phyloP scores from a whole-genome alignment of 352 stramenopile species.

The Phytophthora crassamura region DNA sequence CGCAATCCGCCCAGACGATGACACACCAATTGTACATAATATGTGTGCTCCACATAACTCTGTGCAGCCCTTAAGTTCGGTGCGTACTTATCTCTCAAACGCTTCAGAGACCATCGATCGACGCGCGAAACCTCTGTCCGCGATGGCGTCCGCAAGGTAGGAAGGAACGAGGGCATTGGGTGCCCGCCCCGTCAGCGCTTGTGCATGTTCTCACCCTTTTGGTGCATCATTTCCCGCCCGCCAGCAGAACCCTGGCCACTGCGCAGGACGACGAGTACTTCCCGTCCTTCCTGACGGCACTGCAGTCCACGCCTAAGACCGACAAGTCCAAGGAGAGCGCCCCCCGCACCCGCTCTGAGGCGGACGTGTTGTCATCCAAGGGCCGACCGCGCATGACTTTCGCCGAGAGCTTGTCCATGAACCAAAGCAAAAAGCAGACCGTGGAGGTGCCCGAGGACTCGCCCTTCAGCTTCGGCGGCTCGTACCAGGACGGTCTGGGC shows the following conservation, averaged over 20 bases:
- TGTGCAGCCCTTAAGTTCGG: too few relatives aligned
- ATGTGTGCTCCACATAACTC: too few relatives aligned
- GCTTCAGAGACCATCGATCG: slow-evolving; percentile 16
- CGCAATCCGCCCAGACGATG: too few relatives aligned
- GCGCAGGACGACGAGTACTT: slow-evolving; percentile 79
- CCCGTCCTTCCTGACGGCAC: slow-evolving; percentile 68
- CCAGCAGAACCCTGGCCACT: slow-evolving; percentile 32
- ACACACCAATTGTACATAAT: too few relatives aligned
- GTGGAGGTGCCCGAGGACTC: slow-evolving; percentile 59
- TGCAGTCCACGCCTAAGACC: slow-evolving; percentile 56
- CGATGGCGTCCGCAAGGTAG: slow-evolving; percentile 35
- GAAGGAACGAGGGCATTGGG: too few relatives aligned
- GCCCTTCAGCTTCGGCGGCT: slow-evolving; percentile 62
- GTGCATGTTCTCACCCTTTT: slow-evolving; percentile 3
- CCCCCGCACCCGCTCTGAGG: slow-evolving; percentile 35
- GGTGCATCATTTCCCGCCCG: neutral
- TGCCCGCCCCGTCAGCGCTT: neutral
- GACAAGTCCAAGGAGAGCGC: slow-evolving; percentile 64
- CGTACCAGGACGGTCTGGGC: slow-evolving; percentile 54
- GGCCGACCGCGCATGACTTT: slow-evolving; percentile 60
- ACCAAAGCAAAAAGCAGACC: slow-evolving; percentile 45
- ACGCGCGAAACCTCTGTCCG: slow-evolving; percentile 7
- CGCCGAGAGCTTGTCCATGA: slow-evolving; percentile 76
- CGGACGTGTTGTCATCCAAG: slow-evolving; percentile 36
- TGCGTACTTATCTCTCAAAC: slow-evolving; percentile 8